phyloP scores from a whole-genome alignment of 1,139 yeast genomes.

The Wickerhamomyces sp. region DNA sequence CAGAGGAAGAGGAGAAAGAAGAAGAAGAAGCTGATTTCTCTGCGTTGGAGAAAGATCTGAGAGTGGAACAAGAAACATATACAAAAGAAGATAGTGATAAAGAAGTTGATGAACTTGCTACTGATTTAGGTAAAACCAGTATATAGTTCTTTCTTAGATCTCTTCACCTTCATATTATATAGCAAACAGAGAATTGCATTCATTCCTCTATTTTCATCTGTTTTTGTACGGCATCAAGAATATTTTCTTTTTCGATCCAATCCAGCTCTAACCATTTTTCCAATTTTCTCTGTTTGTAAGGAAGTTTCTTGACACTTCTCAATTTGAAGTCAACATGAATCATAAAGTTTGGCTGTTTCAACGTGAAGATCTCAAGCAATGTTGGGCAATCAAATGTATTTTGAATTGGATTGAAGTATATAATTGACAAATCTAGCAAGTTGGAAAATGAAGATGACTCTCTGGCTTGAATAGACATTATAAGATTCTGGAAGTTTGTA shows the following conservation, averaged over 20 bases:
- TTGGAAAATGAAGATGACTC: constrained; percentile 28
- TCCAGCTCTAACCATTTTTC: constrained; percentile 68
- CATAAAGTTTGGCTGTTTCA: constrained; percentile 34
- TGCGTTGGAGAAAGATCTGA: constrained; percentile 60
- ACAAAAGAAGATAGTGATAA: constrained; percentile 33
- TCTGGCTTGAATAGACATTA: constrained; percentile 18
- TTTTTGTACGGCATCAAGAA: constrained; percentile 32
- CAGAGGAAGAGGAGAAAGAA: constrained; percentile 48
- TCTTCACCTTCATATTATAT: not conserved
- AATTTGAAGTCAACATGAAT: constrained; percentile 47
- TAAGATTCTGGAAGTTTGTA: constrained; percentile 38
- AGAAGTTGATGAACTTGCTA: constrained; percentile 56
- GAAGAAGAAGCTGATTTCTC: constrained; percentile 49
- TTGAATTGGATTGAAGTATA: constrained; percentile 35
- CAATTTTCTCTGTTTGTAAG: constrained; percentile 43
- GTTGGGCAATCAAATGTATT: constrained; percentile 41
- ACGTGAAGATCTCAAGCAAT: constrained; percentile 48
- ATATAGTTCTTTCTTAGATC: constrained; percentile 21
- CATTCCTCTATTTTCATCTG: constrained; percentile 22
- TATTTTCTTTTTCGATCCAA: constrained; percentile 67
- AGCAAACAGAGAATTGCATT: not conserved
- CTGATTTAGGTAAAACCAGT: constrained; percentile 50
- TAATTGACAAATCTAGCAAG: constrained; percentile 44
- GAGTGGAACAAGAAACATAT: constrained; percentile 27
- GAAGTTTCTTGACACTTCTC: constrained; percentile 43